Evolutionary conservation across 164 flowering plant species (phyloP).

Genomic region (Macadamia integrifolia): DNA sequence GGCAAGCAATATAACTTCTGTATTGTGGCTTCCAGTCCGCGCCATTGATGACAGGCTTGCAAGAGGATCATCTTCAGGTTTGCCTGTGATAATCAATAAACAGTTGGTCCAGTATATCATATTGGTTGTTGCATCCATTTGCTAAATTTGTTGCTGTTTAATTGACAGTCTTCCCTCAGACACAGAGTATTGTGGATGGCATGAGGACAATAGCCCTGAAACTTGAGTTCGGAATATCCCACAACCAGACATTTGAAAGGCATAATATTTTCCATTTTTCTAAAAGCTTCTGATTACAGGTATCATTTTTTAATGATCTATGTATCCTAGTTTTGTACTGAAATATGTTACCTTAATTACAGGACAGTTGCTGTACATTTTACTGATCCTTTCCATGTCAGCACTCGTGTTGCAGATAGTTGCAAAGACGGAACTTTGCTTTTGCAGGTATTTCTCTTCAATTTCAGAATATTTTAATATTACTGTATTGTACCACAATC

Average conservation of each 20-base stretch:
- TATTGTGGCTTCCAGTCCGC: slow-evolving; percentile 82
- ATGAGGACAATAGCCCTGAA: slow-evolving; percentile 92
- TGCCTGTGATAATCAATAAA: slow-evolving; percentile 4
- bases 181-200: slow-evolving; percentile 78
- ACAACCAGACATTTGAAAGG: slow-evolving; percentile 94
- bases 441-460: slow-evolving; percentile 58
- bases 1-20: slow-evolving; percentile 67
- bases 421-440: slow-evolving; percentile 77
- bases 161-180: slow-evolving; percentile 46
- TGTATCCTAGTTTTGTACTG: slow-evolving; percentile 2
- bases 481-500: background rate
- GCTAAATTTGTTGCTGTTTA: slow-evolving; percentile 11
- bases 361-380: slow-evolving; percentile 95
- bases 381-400: slow-evolving; percentile 89
- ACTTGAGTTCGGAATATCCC: slow-evolving; percentile 87
- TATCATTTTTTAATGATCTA: slow-evolving; percentile 1
- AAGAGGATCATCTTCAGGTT: slow-evolving; percentile 78
- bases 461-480: background rate
- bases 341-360: slow-evolving; percentile 16
- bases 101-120: slow-evolving; percentile 5
- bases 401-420: slow-evolving; percentile 69
- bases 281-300: background rate
- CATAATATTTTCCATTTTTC: slow-evolving; percentile 16
- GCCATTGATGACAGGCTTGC: slow-evolving; percentile 62
- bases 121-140: slow-evolving; percentile 5